Evolutionary conservation across 768 basidiomycete species (phyloP), one percentile per base, ranked within the genome.

Genomic region (Austroboletus festivus): DNA sequence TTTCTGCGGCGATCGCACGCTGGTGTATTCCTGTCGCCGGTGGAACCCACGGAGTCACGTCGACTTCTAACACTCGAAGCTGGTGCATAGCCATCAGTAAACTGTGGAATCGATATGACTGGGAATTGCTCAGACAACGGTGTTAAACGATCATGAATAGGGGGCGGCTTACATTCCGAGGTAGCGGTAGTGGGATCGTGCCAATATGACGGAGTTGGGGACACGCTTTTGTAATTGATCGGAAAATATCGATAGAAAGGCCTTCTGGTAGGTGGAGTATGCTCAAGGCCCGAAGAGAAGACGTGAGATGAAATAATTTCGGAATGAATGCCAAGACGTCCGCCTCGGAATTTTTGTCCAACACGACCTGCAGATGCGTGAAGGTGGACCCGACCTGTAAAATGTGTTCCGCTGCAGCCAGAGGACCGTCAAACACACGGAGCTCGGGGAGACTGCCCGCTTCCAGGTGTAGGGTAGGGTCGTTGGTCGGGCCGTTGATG

Each of bases 401-500:
- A 16, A 82, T 59, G 54, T 76, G 72, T 38, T 63, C 47, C 4
- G 69, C 76, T 38, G 75, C 68, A 40, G 68, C 56, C 35, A 78
- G 56, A 1, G 72, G 70, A 2, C 76, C 80, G 39, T 78, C 79
- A 52, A 78, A 76, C 1, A 59, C 55, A 23, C 64, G 63, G 23
- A 83, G 68, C 13, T 64, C 50, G 11, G 74, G 74, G 4, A 81
- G 67, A 44, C 65, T 67, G 21, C 65, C 67, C 21, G 55, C 48
- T 50, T 68, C 67, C 5, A 67, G 52, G 30, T 57, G 55, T 4
- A 61, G 5, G 13, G 55, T 18, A 28, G 62, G 28, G 46, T 67
- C 60, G 30, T 43, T 42, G 49, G 40, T 53, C 28, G 64, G 55
- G 20, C 62, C 67, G 38, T 64, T 58, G 9, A 52, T 30, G 37